phyloP scores from a whole-genome alignment of 495 filamentous ascomycete species.

The Polyplosphaeria fusca region DNA sequence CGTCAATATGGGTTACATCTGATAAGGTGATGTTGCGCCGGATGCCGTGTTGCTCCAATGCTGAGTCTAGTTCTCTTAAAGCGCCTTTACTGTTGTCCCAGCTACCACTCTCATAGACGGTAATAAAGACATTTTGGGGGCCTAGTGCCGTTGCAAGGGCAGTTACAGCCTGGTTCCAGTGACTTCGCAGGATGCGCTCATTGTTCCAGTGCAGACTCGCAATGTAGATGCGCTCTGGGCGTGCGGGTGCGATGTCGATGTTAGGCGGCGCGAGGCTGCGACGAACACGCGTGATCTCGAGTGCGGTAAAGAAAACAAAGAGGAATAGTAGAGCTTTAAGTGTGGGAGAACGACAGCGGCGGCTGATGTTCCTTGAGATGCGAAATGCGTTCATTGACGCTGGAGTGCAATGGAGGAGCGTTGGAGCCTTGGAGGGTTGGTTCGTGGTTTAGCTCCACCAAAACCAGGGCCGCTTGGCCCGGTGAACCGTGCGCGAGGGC shows the following conservation, averaged over 20 bases:
- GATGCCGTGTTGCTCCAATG: slow-evolving; percentile 54
- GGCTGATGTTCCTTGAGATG: too few species aligned
- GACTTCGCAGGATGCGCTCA: slow-evolving; percentile 56
- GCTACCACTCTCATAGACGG: slow-evolving; percentile 67
- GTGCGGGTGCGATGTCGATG: not conserved
- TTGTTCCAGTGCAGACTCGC: slow-evolving; percentile 71
- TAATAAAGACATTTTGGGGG: slow-evolving; percentile 63
- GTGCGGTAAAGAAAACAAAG: too few species aligned
- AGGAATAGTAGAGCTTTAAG: too few species aligned
- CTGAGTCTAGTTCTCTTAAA: slow-evolving; percentile 54
- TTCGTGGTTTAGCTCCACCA: too few species aligned
- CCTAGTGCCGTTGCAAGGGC: slow-evolving; percentile 57
- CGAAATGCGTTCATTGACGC: too few species aligned
- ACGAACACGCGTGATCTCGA: too few species aligned
- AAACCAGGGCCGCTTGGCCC: too few species aligned
- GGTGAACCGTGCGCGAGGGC: too few species aligned
- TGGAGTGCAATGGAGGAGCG: too few species aligned
- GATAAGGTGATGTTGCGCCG: slow-evolving; percentile 53
- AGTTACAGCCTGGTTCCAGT: slow-evolving; percentile 62
- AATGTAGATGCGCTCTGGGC: slow-evolving; percentile 52
- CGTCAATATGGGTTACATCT: slow-evolving; percentile 55
- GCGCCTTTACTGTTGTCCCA: slow-evolving; percentile 67
- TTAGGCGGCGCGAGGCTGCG: too few species aligned
- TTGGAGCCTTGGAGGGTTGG: too few species aligned
- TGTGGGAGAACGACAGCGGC: too few species aligned